These are phyloP conservation scores for Athelia sp. DNA, from an alignment of 1,284 basidiomycete species.

Conservation along the genomic window DNA sequence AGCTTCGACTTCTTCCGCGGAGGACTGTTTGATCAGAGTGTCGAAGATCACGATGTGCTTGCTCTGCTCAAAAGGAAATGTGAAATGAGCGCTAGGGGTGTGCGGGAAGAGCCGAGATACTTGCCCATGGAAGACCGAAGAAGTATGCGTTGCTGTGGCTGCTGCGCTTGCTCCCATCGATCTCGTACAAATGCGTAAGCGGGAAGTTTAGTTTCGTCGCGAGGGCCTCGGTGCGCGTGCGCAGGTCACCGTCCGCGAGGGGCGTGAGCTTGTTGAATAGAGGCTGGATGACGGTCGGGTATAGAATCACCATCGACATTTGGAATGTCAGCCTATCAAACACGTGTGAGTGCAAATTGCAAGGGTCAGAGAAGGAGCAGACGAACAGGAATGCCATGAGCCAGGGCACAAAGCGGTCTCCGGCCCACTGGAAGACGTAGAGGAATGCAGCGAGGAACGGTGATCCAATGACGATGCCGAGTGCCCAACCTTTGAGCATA, in stretches of 20 bases:
- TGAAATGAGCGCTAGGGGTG: slow-evolving; percentile 1
- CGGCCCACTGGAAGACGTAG: slow-evolving; percentile 90
- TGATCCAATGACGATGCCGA: slow-evolving; percentile 76
- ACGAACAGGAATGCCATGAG: slow-evolving; percentile 80
- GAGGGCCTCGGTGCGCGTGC: slow-evolving; percentile 69
- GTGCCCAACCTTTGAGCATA: slow-evolving; percentile 72
- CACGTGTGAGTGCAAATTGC: no score
- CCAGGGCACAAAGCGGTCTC: slow-evolving; percentile 85
- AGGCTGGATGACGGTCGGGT: slow-evolving; percentile 90
- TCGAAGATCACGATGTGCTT: slow-evolving; percentile 98
- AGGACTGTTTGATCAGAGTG: slow-evolving; percentile 89
- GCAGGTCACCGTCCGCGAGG: slow-evolving; percentile 70
- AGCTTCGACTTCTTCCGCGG: slow-evolving; percentile 86
- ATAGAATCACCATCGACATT: slow-evolving; percentile 79
- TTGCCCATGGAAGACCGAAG: slow-evolving; percentile 88
- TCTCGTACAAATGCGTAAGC: slow-evolving; percentile 91
- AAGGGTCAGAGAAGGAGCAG: neutral
- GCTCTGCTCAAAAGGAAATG: slow-evolving; percentile 35
- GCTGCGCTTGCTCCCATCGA: slow-evolving; percentile 94
- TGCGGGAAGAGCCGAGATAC: no score
- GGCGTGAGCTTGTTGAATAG: slow-evolving; percentile 97
- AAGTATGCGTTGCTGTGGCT: slow-evolving; percentile 96
- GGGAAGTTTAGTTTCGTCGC: slow-evolving; percentile 87
- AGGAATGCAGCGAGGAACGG: slow-evolving; percentile 88
- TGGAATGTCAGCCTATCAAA: slow-evolving; percentile 82